Conservation (phyloP, 2,329 filamentous ascomycete genomes). For the Simplicillium aogashimaense region DNA sequence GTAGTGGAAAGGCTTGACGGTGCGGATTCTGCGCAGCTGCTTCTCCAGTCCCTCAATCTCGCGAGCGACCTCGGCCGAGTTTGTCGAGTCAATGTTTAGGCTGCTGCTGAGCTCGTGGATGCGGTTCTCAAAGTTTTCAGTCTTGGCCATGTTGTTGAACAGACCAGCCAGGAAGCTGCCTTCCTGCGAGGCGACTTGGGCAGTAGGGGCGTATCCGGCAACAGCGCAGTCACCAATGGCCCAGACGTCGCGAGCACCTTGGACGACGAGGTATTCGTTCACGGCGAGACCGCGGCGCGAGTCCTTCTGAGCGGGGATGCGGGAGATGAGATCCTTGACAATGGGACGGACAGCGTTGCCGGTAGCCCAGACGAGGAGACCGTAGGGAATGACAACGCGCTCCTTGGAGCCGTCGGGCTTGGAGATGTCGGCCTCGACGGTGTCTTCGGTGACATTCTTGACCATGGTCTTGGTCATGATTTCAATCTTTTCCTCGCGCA, state of each 20-base stretch:
- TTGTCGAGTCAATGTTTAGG: slow-evolving; percentile 51
- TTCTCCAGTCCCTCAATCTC: slow-evolving; percentile 84
- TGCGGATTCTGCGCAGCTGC: slow-evolving; percentile 79
- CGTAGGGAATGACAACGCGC: slow-evolving; percentile 76
- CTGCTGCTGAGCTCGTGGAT: slow-evolving; percentile 58
- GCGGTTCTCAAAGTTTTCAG: slow-evolving; percentile 68
- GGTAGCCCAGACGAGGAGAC: slow-evolving; percentile 95
- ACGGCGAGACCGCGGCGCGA: slow-evolving; percentile 90
- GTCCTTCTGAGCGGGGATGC: slow-evolving; percentile 90
- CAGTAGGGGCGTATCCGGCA: slow-evolving; percentile 94
- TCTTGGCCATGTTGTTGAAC: slow-evolving; percentile 99
- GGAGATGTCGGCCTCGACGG: slow-evolving; percentile 80
- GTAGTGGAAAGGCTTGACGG: slow-evolving; percentile 97
- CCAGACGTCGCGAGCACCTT: slow-evolving; percentile 95
- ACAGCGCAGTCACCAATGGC: slow-evolving; percentile 95
- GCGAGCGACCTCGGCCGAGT: slow-evolving; percentile 55
- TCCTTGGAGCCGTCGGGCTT: slow-evolving; percentile 78
- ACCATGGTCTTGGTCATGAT: slow-evolving; percentile 99
- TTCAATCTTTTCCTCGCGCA: slow-evolving; percentile 96
- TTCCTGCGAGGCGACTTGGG: slow-evolving; percentile 93
- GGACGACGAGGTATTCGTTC: slow-evolving; percentile 97
- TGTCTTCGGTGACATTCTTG: slow-evolving; percentile 89
- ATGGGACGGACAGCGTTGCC: slow-evolving; percentile 88
- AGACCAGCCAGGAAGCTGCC: slow-evolving; percentile 88
- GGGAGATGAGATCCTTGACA: slow-evolving; percentile 81